Evolutionary conservation across 1,139 yeast genomes (phyloP).

Genomic region (Diutina siamensis): DNA sequence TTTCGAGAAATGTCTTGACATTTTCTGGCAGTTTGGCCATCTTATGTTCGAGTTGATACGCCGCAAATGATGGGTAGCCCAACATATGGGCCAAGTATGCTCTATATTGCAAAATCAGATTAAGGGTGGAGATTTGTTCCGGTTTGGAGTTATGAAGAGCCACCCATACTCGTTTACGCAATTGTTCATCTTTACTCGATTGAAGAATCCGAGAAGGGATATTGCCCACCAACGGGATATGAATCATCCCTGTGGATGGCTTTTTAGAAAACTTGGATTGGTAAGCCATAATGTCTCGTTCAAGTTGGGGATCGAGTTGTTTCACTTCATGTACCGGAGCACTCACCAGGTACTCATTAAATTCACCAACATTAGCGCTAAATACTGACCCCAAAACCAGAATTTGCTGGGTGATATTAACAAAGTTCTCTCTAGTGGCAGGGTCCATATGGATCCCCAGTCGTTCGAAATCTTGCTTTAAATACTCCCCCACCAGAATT

Average conservation of each 20-base stretch:
- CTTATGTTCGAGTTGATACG: constrained; percentile 77
- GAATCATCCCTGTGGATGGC: constrained; percentile 13
- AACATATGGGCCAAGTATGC: constrained; percentile 63
- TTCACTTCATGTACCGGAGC: constrained; percentile 23
- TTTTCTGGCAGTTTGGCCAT: constrained; percentile 80
- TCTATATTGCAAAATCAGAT: constrained; percentile 50
- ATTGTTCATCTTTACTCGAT: constrained; percentile 41
- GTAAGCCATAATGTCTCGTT: constrained; percentile 17
- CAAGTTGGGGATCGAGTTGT: constrained; percentile 15
- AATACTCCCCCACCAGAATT: constrained; percentile 64
- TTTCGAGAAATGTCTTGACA: constrained; percentile 56
- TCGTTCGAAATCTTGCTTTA: constrained; percentile 77
- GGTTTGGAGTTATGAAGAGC: constrained; percentile 50
- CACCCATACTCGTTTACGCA: constrained; percentile 65
- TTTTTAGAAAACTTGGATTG: constrained; percentile 13
- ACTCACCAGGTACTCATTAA: constrained; percentile 27
- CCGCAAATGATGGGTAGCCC: constrained; percentile 62
- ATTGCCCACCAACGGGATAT: constrained; percentile 60
- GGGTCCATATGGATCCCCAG: constrained; percentile 84
- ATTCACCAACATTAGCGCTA: constrained; percentile 40
- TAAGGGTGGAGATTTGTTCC: constrained; percentile 50
- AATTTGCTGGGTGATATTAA: constrained; percentile 68
- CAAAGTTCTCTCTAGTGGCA: constrained; percentile 55
- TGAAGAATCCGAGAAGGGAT: constrained; percentile 58
- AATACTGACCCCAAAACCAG: constrained; percentile 78